Base-by-base conservation (phyloP, 2,329 filamentous ascomycete species). In the Bimuria novae-zelandiae region DNA sequence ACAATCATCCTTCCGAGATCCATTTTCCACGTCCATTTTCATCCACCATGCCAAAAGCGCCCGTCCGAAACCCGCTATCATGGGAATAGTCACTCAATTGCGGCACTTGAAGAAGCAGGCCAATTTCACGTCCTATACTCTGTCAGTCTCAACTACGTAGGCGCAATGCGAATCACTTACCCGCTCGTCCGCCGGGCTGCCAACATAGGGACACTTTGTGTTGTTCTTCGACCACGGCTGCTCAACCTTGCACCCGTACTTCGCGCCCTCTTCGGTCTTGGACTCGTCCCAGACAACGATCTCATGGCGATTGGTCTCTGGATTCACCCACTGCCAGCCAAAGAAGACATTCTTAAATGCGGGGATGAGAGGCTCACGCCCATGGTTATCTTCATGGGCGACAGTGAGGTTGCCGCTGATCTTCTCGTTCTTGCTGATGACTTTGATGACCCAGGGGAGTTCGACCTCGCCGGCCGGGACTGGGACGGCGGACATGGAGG, bases 41-140 rank as follows among this genome's bases (percentile, higher is more conserved):
- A n/a, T n/a, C n/a, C n/a, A n/a, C n/a, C n/a, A n/a, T n/a, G n/a
- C n/a, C n/a, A n/a, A n/a, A n/a, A n/a, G n/a, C n/a, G n/a, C n/a
- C n/a, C n/a, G n/a, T n/a, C n/a, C n/a, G n/a, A n/a, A 27, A 27
- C 25, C 25, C 5, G 25, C 10, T 27, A 27, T 10, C 25, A 27
- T 27, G 25, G 6, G 10, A 27, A 27, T 3, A 21, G 8, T 25
- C 14, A 8, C 16, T 43, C 40, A 43, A 7, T 43, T 43, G 6
- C 40, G 40, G 10, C 40, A 45, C 19, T 45, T 47, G 22, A 47
- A 47, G 22, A 47, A 47, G 30, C 44, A 47, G 21, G 17, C 23
- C 33, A 37, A 16, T 2, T n/a, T 2, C 44, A 47, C n/a, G 5
- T 37, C 21, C 44, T 47, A 29, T 14, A 22, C 14, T 21, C 10